Conservation (phyloP, 345 rosid species). For the Tarenaya hassleriana region DNA sequence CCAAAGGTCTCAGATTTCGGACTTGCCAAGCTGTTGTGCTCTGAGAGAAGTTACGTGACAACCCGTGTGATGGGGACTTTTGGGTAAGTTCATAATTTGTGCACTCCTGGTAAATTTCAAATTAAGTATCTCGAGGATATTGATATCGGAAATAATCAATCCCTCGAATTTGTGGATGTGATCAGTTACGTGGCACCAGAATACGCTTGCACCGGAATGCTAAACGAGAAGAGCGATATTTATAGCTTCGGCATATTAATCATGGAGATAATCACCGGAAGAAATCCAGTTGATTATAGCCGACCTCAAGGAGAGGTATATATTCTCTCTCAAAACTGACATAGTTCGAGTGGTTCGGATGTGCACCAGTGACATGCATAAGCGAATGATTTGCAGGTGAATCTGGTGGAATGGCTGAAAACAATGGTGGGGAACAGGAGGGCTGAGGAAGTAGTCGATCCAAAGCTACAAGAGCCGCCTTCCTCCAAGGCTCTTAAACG, state of each 20-base stretch:
- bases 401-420: slow-evolving; percentile 89
- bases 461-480: slow-evolving; percentile 74
- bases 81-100: slow-evolving; percentile 51
- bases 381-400: slow-evolving; percentile 61
- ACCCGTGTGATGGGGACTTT: slow-evolving; percentile 98
- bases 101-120: too few species aligned
- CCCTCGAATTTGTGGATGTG: too few species aligned
- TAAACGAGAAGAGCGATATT: slow-evolving; percentile 70
- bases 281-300: slow-evolving; percentile 90
- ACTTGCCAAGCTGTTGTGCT: slow-evolving; percentile 77
- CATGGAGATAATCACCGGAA: slow-evolving; percentile 80
- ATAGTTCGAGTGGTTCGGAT: too few species aligned
- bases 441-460: slow-evolving; percentile 80
- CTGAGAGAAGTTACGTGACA: slow-evolving; percentile 71
- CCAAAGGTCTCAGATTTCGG: slow-evolving; percentile 94
- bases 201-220: slow-evolving; percentile 89
- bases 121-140: too few species aligned
- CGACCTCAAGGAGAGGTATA: slow-evolving; percentile 80
- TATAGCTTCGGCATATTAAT: slow-evolving; percentile 84
- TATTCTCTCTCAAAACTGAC: slow-evolving; percentile 1
- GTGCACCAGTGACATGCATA: too few species aligned
- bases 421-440: slow-evolving; percentile 69
- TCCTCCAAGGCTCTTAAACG: slow-evolving; percentile 63
- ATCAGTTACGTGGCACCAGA: slow-evolving; percentile 90
- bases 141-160: background rate